phyloP scores from a whole-genome alignment of 495 filamentous ascomycete species.

The Daldinia childiae region DNA sequence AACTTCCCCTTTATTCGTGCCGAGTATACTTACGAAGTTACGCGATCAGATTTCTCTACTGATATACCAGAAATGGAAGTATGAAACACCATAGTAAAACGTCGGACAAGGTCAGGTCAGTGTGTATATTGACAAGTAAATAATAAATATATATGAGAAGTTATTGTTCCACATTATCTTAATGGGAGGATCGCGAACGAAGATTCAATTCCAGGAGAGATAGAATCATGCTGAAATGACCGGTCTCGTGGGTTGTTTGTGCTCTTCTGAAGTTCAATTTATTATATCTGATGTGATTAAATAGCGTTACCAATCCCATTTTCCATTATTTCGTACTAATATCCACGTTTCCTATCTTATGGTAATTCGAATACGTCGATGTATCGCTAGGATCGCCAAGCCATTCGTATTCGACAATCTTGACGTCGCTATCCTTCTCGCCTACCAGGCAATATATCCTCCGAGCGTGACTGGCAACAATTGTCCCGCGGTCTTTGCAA shows the following conservation, averaged over 20 bases:
- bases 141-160: too few species aligned
- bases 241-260: neutral
- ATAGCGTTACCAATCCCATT: neutral
- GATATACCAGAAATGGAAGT: neutral
- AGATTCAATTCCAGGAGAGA: neutral
- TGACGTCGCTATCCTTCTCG: constrained; percentile 2
- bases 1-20: constrained; percentile 13
- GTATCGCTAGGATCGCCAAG: constrained; percentile 35
- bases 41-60: constrained; percentile 4
- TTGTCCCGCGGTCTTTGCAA: constrained; percentile 28
- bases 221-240: neutral
- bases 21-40: constrained; percentile 30
- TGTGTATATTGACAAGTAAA: neutral
- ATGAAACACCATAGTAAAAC: neutral
- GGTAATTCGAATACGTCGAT: constrained; percentile 36
- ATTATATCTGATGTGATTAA: constrained; percentile 15
- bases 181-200: neutral
- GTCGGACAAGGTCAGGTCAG: neutral
- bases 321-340: constrained; percentile 23
- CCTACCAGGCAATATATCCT: constrained; percentile 42
- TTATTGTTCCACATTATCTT: too few species aligned
- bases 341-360: constrained; percentile 35
- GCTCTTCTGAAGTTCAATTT: constrained; percentile 1
- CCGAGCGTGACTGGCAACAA: constrained; percentile 35
- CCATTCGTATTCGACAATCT: constrained; percentile 45